Evolutionary conservation across 1,284 basidiomycete genomes (phyloP).

Genomic region (Inonotus obliquus): DNA sequence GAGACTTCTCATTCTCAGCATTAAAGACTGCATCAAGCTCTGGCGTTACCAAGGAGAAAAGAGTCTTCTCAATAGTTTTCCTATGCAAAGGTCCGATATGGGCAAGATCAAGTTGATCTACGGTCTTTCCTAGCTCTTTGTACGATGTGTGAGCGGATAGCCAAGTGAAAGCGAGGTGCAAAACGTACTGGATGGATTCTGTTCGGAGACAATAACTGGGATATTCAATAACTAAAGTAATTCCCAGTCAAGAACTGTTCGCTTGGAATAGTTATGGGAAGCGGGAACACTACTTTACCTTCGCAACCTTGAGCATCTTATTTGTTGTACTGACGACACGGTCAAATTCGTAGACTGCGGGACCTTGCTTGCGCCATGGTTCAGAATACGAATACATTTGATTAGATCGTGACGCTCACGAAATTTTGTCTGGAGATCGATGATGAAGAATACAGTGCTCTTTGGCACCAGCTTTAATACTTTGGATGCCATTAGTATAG

Average conservation of each 20-base stretch:
- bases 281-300: constrained; percentile 37
- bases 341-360: constrained; percentile 64
- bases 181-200: constrained; percentile 69
- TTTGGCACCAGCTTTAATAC: constrained; percentile 38
- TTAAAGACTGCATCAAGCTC: constrained; percentile 54
- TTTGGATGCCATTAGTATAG: constrained; percentile 10
- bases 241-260: background rate
- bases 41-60: constrained; percentile 81
- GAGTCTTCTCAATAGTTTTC: constrained; percentile 63
- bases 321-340: constrained; percentile 61
- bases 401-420: constrained; percentile 38
- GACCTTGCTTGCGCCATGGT: constrained; percentile 29
- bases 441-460: constrained; percentile 66
- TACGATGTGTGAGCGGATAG: background rate
- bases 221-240: constrained; percentile 52
- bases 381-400: background rate
- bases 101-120: constrained; percentile 57
- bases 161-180: background rate
- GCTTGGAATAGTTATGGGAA: background rate
- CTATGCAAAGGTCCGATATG: constrained; percentile 55
- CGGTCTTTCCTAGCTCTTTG: constrained; percentile 68
- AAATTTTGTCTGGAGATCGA: constrained; percentile 77
- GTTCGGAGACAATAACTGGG: constrained; percentile 77
- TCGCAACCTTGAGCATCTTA: constrained; percentile 77
- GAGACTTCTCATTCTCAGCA: constrained; percentile 35